Base-by-base conservation (phyloP, 495 filamentous ascomycete species). In the Alectoria sarmentosa region DNA sequence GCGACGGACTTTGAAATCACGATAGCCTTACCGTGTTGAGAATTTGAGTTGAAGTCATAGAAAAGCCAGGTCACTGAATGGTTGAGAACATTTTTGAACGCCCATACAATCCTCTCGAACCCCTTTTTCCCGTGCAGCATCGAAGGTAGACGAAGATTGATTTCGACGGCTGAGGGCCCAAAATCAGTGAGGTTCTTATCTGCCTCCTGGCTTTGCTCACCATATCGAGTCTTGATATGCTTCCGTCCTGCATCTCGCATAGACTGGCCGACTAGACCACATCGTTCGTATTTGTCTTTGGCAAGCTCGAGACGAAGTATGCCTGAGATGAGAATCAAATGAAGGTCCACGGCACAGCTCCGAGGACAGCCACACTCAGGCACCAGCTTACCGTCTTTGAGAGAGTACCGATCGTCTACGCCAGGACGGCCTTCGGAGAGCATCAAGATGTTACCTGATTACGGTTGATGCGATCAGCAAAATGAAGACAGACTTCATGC, bases 111-210 rank as follows among this genome's bases (percentile, higher is more conserved):
- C 52, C 91, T 83, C 64, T 95, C 88, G 66, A 97, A 97, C 0
- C 88, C 90, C 69, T 94, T 95, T 74, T 93, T 96, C 36, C 93
- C 94, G 69, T 90, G 90, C 11, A 91, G 71, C 90, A 96, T 96
- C 15, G 87, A 89, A 0, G 89, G 86, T 36, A 82, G 79, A 8
- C 90, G 84, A 21, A 98, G 82, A 61, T 98, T 87, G 42, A 92
- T 77, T 71, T 96, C 86, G 56, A 98, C 83, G 28, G 88, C 92
- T 94, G 65, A 10, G 58, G 52, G 41, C 21, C 14, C 37, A 65
- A 1, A 37, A 65, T 63, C 67, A 65, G 46, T 66, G 55, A 41
- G 19, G 21, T 1, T 57, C 6, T 44, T 17, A 2, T 23, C 19
- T 10, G 5, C 4, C 26, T 37, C 34, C 41, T 37, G 4, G 48